Evolutionary conservation across 2,329 filamentous ascomycete species (phyloP), one percentile per base, ranked within the genome.

Genomic region (Xylariomycetidae sp.): DNA sequence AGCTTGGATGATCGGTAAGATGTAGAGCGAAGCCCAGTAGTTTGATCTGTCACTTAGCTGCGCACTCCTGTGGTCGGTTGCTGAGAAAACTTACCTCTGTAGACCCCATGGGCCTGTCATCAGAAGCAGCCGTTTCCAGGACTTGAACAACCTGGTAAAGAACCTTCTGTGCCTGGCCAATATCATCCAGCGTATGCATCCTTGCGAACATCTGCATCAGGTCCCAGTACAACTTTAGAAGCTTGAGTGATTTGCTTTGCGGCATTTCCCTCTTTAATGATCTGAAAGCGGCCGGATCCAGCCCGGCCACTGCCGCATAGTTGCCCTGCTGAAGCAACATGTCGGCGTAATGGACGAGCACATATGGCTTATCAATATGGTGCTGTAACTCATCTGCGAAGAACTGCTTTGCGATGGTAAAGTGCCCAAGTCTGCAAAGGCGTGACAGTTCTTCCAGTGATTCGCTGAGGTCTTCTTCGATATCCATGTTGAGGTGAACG

Each of bases 321-420:
- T 56, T 48, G 6, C 52, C 51, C 31, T 52, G 48, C 25, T 48
- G 37, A 13, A 53, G 37, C 4, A 57, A 35, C 15, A 54, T 31
- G n/a, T 54, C 51, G 9, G 48, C 47, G 14, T 53, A 56, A 13
- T 42, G 48, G 9, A 54, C 37, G 4, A 54, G 36, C 1, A 56
- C 36, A 15, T 51, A 49, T 3, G 51, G 49, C 13, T 46, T 44
- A 15, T 45, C 35, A 2, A 47, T 26, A 33, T 55, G 42, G 5
- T 44, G 34, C n/a, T 33, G 33, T 9, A 57, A 32, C 7, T 49
- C 39, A 13, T 43, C 31, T 4, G 30, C 15, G 28, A 54, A 53
- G 31, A 44, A 44, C 5, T 34, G 25, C 20, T 26, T 41, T 3
- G 53, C 53, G 2, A 25, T 27, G 12, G 19, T 31, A 32, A 53